Base-by-base conservation (phyloP, 129 eudicot species). In the Calendula officinalis region DNA sequence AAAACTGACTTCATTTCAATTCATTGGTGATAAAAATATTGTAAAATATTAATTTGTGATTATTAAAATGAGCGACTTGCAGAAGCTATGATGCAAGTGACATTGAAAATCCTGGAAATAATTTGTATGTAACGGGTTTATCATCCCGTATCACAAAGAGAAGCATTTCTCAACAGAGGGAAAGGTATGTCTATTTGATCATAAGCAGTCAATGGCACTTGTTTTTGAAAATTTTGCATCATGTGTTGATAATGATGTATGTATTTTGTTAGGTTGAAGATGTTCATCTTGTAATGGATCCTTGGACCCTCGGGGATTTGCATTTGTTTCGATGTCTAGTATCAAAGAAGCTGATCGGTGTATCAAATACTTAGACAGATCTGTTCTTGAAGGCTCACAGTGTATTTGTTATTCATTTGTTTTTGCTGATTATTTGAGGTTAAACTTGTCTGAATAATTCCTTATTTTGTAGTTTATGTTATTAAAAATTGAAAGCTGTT, bases 221-320 rank as follows among this genome's bases (percentile, higher is more conserved):
- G 56, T 36, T 44, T 44, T 42, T 8, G 9, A 45, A 6, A 56
- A 43, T 53, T 34, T 8, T 14, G 61, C 16, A 12, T 40, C 5
- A 42, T 47, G 62, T 27, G 43, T 3, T 66, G 39, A 15, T 45
- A 13, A 11, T 16, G 54, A 61, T 22, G 22, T 47, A 38, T 42
- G 6, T 58, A 27, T 2, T 12, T 54, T 35, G 42, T 49, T 27
- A 94, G 99, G 99, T 94, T 56, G 92, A 78, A 78, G 96, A 85
- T 75, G 81, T 83, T 56, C 96, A 84, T 53, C 95, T 88, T 39
- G 97, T 94, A 76, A 68, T 75, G 9, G 99, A 94, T 64, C 99
- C 99, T 15, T 70, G 95, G 96, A 83, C 95, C 8, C 99, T 54
- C 91, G 99, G 11, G 99, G 97, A 27, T 88, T 94, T 78, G 95